Conservation (phyloP, 768 basidiomycete species). For the Gyrodon lividus region DNA sequence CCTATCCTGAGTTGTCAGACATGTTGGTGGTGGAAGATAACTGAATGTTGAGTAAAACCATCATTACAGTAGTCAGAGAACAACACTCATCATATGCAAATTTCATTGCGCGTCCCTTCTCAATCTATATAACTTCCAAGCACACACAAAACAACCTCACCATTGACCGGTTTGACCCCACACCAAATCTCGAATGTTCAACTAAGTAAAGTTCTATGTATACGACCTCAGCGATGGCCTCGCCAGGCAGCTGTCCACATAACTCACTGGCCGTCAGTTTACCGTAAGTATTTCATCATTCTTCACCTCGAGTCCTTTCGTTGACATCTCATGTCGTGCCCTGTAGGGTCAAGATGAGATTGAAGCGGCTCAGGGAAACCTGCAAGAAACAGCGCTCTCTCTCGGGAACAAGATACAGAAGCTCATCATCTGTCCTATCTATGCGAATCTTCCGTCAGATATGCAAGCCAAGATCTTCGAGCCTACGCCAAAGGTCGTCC, state of each 20-base stretch:
- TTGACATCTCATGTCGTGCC: slow-evolving; percentile 6
- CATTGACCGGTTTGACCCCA: neutral
- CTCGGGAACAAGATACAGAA: slow-evolving; percentile 96
- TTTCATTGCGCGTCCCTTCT: neutral
- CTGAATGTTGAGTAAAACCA: too few relatives aligned
- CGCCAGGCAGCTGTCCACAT: slow-evolving; percentile 72
- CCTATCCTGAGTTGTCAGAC: too few relatives aligned
- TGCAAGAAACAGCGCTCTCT: slow-evolving; percentile 92
- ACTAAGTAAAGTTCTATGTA: slow-evolving; percentile 75
- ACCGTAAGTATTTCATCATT: too few relatives aligned
- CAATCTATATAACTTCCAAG: neutral
- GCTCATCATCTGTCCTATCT: slow-evolving; percentile 94
- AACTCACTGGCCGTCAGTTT: slow-evolving; percentile 85
- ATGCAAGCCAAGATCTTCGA: slow-evolving; percentile 99
- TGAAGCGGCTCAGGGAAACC: slow-evolving; percentile 93
- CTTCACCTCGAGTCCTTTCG: too few relatives aligned
- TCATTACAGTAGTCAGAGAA: too few relatives aligned
- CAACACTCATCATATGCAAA: too few relatives aligned
- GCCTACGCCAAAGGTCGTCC: slow-evolving; percentile 97
- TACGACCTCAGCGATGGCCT: slow-evolving; percentile 91
- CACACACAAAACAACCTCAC: neutral
- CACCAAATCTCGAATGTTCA: slow-evolving; percentile 12
- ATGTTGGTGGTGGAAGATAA: too few relatives aligned
- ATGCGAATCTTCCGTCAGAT: slow-evolving; percentile 97
- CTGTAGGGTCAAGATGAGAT: slow-evolving; percentile 94